These are phyloP conservation scores for Penicillium subrubescens DNA, from an alignment of 495 filamentous ascomycete species.

Conservation along the genomic window DNA sequence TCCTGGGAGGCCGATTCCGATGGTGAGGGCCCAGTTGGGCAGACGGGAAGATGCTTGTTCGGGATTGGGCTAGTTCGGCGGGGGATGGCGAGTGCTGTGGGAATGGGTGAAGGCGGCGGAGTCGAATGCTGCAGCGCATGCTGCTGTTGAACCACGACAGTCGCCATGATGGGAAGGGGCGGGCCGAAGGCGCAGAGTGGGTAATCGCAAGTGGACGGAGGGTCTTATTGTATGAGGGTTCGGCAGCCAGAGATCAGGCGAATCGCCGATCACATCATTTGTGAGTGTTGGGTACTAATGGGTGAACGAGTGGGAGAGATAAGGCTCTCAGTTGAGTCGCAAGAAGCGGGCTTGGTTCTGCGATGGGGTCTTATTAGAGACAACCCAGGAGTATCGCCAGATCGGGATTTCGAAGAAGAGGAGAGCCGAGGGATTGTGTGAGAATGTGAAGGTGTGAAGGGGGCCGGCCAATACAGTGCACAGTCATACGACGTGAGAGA, in stretches of 20 bases:
- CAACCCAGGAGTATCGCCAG: neutral
- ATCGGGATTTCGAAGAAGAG: neutral
- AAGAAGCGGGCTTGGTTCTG: neutral
- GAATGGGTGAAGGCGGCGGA: slow-evolving; percentile 44
- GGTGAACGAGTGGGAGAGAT: neutral
- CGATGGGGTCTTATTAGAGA: neutral
- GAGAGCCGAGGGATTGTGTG: neutral
- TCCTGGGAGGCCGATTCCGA: slow-evolving; percentile 55
- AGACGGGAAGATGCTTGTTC: slow-evolving; percentile 86
- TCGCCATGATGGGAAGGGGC: slow-evolving; percentile 43
- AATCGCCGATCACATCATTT: slow-evolving; percentile 22
- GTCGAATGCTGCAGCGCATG: slow-evolving; percentile 49
- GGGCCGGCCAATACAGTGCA: neutral
- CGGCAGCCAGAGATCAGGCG: slow-evolving; percentile 10
- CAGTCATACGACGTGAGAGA: slow-evolving; percentile 14
- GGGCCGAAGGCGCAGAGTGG: slow-evolving; percentile 6
- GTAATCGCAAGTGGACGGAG: neutral
- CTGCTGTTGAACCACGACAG: slow-evolving; percentile 53
- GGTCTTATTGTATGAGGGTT: slow-evolving; percentile 9
- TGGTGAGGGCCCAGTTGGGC: slow-evolving; percentile 75
- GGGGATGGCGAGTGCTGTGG: slow-evolving; percentile 44
- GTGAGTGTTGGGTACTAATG: neutral
- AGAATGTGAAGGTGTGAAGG: slow-evolving; percentile 9
- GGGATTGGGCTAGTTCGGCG: slow-evolving; percentile 65
- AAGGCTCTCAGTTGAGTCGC: neutral